Evolutionary conservation across 495 filamentous ascomycete genomes (phyloP).

Genomic region (Tetracladium setigerum): DNA sequence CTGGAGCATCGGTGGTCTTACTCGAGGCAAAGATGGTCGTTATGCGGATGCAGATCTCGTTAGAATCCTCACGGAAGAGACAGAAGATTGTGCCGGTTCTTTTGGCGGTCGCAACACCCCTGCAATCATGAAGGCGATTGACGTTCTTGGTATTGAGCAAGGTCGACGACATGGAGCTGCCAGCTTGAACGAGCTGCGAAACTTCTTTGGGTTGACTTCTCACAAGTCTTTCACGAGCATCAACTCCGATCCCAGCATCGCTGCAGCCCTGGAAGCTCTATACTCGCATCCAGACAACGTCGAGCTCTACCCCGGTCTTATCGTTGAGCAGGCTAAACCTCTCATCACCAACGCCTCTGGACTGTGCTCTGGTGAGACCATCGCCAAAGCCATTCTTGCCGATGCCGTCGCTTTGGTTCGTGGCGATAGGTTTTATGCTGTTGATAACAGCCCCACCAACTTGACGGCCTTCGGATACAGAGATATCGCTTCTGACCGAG

Average conservation of each 20-base stretch:
- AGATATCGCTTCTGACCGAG: constrained; percentile 58
- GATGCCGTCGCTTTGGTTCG: constrained; percentile 77
- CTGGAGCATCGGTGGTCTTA: constrained; percentile 54
- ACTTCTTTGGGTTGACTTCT: constrained; percentile 66
- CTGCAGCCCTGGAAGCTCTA: constrained; percentile 58
- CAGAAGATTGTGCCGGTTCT: constrained; percentile 55
- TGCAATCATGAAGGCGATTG: constrained; percentile 58
- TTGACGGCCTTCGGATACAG: constrained; percentile 72
- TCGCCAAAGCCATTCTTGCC: constrained; percentile 70
- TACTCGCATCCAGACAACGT: constrained; percentile 75
- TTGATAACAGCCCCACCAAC: constrained; percentile 57
- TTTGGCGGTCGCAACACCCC: constrained; percentile 71
- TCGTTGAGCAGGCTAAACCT: constrained; percentile 69
- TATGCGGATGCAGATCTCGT: constrained; percentile 62
- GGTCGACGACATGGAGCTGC: constrained; percentile 72
- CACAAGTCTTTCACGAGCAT: constrained; percentile 76
- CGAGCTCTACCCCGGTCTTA: constrained; percentile 72
- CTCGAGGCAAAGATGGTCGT: constrained; percentile 49
- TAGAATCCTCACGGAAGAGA: constrained; percentile 53
- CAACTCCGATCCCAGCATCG: constrained; percentile 65
- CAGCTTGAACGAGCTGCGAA: constrained; percentile 77
- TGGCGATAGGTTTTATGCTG: constrained; percentile 76
- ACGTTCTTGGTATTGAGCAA: constrained; percentile 78
- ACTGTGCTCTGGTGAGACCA: constrained; percentile 73
- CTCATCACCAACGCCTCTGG: constrained; percentile 69